Percentiles rank a stretch among this genome's conserved stretches.
These are phyloP conservation scores for Syncephalis fuscata DNA, from an alignment of 371 early-diverging fungal genomes.

Conservation along the genomic window DNA sequence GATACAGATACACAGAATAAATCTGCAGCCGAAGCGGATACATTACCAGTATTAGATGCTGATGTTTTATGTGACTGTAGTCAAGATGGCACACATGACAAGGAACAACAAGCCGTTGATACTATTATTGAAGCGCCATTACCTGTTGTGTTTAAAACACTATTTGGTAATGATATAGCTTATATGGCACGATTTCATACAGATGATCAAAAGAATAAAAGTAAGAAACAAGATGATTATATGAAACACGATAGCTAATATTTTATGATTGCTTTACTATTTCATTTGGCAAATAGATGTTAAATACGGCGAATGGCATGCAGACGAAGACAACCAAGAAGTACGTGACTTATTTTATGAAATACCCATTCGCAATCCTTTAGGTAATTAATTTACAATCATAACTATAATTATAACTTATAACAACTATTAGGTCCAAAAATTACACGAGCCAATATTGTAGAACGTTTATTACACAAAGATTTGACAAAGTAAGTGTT, in stretches of 20 bases:
- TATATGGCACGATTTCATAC: conserved; percentile 19
- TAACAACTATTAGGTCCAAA: not conserved
- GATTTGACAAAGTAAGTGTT: not conserved
- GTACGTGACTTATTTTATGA: conserved; percentile 13
- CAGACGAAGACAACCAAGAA: conserved; percentile 8
- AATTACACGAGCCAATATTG: not conserved
- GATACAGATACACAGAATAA: too few species aligned
- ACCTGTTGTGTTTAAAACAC: not conserved
- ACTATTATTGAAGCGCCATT: too few species aligned
- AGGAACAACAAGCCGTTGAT: too few species aligned
- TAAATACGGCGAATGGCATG: conserved; percentile 19
- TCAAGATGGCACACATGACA: too few species aligned
- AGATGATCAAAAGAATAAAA: conserved; percentile 22
- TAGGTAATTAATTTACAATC: conserved; percentile 10
- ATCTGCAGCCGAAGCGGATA: too few species aligned
- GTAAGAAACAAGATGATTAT: conserved; percentile 7
- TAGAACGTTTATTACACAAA: not conserved
- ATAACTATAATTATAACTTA: too few species aligned
- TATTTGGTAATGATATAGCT: conserved; percentile 6
- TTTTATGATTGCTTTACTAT: not conserved
- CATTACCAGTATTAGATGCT: too few species aligned
- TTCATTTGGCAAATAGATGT: conserved; percentile 12
- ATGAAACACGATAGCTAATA: not conserved
- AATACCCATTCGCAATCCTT: conserved; percentile 23
- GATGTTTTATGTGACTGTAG: too few species aligned